Evolutionary conservation across 73 alveolate species (phyloP), one percentile per base, ranked within the genome.

Genomic region (Paramecium primaurelia): DNA sequence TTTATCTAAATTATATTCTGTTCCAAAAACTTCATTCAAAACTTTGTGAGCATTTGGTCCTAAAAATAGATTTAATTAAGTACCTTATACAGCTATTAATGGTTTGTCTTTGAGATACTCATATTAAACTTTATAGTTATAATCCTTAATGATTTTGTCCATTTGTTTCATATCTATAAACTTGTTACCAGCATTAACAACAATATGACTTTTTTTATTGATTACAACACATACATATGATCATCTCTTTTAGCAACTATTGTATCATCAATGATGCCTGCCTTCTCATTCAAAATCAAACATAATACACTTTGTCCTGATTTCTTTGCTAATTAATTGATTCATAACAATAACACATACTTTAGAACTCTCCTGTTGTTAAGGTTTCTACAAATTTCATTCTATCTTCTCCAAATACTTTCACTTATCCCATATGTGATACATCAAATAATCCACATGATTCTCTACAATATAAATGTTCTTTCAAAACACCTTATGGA

Each of bases 251-350:
- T 88, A 10, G 97, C 92, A 58, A 93, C 96, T 88, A 97, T 92
- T 16, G 98, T 94, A 91, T 97, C 99, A 91, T 97, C 99, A 30
- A 91, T 95, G 59, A 97, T 95, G 10, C 99, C 99, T 38, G 98
- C 99, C 28, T 93, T 58, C 38, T 96, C 98, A 86, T 97, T 97
- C 92, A 97, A 93, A 80, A 97, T 95, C 30, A 97, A 93, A 75
- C 98, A 60, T 83, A 97, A 93, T 6, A 94, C 77, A 16, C 98
- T 98, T 28, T 91, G 85, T 60, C 96, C 97, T 3, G 96, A 88
- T 37, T 92, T 93, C 86, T 87, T 87, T 26, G 88, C 93, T 87
- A 87, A 25, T 87, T 87, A 28, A 30, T 22, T 86, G 32, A 86
- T 58, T 86, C 25, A 37, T 64, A 8, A 32, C 44, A 25, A 86